phyloP scores from a whole-genome alignment of 108 stramenopile species.

The Skeletonema grethae region DNA sequence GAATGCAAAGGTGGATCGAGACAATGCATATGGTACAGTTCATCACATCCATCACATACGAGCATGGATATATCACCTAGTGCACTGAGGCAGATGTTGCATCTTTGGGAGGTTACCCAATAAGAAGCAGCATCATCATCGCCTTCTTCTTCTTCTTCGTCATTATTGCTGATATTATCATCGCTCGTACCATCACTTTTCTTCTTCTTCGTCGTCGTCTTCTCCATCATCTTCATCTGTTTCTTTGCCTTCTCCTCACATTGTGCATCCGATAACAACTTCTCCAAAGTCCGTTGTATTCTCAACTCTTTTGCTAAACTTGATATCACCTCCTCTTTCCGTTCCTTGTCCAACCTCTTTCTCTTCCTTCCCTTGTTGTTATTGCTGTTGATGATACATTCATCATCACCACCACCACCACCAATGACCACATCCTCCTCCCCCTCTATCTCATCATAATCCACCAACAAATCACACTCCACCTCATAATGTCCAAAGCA shows the following conservation, averaged over 20 bases:
- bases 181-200: neutral
- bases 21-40: slow-evolving; percentile 57
- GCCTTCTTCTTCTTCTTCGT: neutral
- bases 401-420: neutral
- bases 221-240: neutral
- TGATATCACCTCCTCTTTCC: slow-evolving; percentile 6
- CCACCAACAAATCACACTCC: slow-evolving; percentile 44
- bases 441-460: slow-evolving; percentile 2
- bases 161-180: neutral
- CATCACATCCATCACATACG: slow-evolving; percentile 75
- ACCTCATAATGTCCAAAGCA: slow-evolving; percentile 64
- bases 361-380: neutral
- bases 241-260: slow-evolving; percentile 12
- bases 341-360: neutral
- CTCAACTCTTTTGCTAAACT: slow-evolving; percentile 17
- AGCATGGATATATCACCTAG: slow-evolving; percentile 38
- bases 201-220: neutral
- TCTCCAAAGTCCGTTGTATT: slow-evolving; percentile 5
- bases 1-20: slow-evolving; percentile 53
- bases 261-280: neutral
- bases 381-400: neutral
- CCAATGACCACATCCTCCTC: neutral
- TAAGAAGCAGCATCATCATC: slow-evolving; percentile 8
- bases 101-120: slow-evolving; percentile 11
- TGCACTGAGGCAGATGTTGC: slow-evolving; percentile 46